Base-by-base conservation (phyloP, 1,284 basidiomycete species). In the Fomitopsis pinicola region DNA sequence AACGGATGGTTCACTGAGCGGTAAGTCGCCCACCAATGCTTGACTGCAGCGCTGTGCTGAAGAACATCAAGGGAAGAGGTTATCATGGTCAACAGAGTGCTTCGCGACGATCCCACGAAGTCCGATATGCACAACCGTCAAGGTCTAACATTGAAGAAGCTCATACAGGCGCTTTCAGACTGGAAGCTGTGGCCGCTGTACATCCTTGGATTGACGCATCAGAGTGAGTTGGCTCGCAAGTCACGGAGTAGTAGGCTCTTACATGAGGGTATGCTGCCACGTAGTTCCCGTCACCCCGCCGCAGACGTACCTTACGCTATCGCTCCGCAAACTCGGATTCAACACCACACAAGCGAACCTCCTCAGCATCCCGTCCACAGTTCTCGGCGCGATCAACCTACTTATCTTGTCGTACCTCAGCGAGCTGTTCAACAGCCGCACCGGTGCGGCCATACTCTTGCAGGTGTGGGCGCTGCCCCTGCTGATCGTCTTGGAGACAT, bases 121-220 rank as follows among this genome's bases (percentile, higher is more conserved):
- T 82, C 83, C 4, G 82, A 85, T 64, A 92, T 92, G 90, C 88
- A 92, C 75, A 93, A 93, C 65, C 84, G 91, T 22, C 82, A 92
- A 71, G 86, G 85, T 1, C 71, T 92, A 17, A 77, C 80, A 0
- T 35, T 80, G 12, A 79, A 75, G 66, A 80, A 81, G 60, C 75
- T 91, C 8, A 86, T 80, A 78, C 72, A 70, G 22, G 81, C 83
- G 2, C 60, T 90, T 2, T 79, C 77, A 40, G 88, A 91, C 68
- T 89, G 84, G 67, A 82, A 86, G 63, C 72, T 91, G 61, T 91
- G 88, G 87, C 89, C 89, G 0, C 63, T 91, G 30, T 91, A 91
- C 66, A 74, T 86, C 12, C 70, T 88, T 72, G 84, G 75, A 36
- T 67, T 77, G 40, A 64, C 67, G 9, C 72, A 73, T 67, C 67